phyloP scores from a whole-genome alignment of 768 basidiomycete species.

The Roridomyces roridus region DNA sequence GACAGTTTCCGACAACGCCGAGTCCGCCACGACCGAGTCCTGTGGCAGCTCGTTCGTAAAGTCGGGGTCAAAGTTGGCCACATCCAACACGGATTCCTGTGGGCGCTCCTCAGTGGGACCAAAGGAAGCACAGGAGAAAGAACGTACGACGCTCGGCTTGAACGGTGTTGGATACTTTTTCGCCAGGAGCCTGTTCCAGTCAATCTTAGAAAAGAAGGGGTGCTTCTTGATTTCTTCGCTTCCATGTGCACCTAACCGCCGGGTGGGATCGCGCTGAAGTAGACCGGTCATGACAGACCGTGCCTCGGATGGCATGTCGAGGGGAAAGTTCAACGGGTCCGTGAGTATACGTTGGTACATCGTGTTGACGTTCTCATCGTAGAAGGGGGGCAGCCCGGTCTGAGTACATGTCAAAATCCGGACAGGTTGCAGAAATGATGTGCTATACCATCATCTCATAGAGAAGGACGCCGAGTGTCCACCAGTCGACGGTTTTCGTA shows the following conservation, averaged over 20 bases:
- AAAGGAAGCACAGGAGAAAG: neutral
- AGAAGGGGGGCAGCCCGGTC: conserved; percentile 97
- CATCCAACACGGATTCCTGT: conserved; percentile 91
- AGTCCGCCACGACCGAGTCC: conserved; percentile 96
- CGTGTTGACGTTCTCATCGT: conserved; percentile 97
- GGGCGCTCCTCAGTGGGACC: conserved; percentile 2
- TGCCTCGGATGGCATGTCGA: conserved; percentile 89
- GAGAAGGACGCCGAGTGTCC: conserved; percentile 94
- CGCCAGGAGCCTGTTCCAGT: conserved; percentile 86
- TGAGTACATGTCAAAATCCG: conserved; percentile 39
- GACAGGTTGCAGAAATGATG: neutral
- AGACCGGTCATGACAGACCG: conserved; percentile 87
- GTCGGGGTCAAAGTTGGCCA: conserved; percentile 96
- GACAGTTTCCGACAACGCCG: conserved; percentile 91
- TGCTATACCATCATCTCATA: conserved; percentile 90
- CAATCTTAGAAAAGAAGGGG: conserved; percentile 92
- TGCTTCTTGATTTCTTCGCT: conserved; percentile 97
- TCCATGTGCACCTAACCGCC: conserved; percentile 89
- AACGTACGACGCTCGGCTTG: conserved; percentile 92
- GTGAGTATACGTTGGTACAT: conserved; percentile 97
- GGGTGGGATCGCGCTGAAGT: conserved; percentile 86
- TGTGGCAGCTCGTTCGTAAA: conserved; percentile 95
- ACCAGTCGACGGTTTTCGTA: conserved; percentile 99
- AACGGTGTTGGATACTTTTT: conserved; percentile 98
- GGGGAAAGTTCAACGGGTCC: conserved; percentile 91